Base-by-base conservation (phyloP, 176 grass and related monocot genomes). In the Oryza longistaminata region DNA sequence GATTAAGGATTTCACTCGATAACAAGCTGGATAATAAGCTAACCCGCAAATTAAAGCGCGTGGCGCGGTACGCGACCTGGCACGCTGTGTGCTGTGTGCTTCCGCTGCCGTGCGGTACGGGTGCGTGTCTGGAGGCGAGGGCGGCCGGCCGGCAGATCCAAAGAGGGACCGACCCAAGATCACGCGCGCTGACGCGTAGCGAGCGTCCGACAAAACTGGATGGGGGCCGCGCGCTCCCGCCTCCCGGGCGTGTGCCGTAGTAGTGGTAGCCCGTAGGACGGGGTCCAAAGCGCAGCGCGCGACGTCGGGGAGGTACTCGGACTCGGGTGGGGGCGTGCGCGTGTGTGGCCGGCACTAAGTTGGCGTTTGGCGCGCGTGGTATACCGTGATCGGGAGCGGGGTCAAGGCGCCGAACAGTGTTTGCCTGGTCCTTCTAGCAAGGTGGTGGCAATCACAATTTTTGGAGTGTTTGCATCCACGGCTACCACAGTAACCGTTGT, bases 101-200 rank as follows among this genome's bases (percentile, higher is more conserved):
- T 2, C 2, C 2, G 42, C 42, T 43, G 46, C 46, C 46, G 46
- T 49, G 52, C 52, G 3, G 65, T 75, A 35, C 76, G 67, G 55
- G 25, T 52, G 40, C 85, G 76, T 61, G 71, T 68, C 65, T n/a
- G 26, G 37, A 9, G 43, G 67, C 53, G 34, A 37, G 35, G 35
- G 5, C 35, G 5, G 35, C 35, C 88, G 88, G 88, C 88, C 76
- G 82, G 68, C 82, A n/a, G n/a, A n/a, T n/a, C n/a, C n/a, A n/a
- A n/a, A n/a, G 66, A 3, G 16, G 48, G 31, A 27, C 66, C 64
- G 37, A 70, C 66, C 43, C 21, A 31, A 40, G 43, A 68, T 35
- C 71, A 19, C 35, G 35, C 35, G 35, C 34, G 34, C 34, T 35
- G 34, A 35, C 34, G 34, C 34, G 34, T 35, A 35, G 34, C 34